Percentiles rank a stretch among this genome's conserved stretches.
Conservation (phyloP, 192 early-diverging fungal species). For the Kappamyces sp. region DNA sequence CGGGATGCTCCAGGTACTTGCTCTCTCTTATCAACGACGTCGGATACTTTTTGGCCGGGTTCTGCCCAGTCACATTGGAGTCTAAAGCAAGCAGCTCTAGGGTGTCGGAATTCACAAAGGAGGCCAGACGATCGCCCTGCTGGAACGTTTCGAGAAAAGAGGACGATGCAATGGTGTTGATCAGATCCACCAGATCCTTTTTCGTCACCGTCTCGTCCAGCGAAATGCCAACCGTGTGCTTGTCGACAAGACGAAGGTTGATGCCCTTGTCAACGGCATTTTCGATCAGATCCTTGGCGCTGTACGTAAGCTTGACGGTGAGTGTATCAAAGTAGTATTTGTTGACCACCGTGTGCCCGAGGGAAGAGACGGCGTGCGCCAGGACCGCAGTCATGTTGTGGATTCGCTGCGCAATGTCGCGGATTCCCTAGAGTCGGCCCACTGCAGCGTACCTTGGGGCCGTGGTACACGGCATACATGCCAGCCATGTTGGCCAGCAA, state of each 20-base stretch:
- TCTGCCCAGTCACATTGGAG: constrained; percentile 12
- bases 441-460: constrained; percentile 59
- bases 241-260: constrained; percentile 82
- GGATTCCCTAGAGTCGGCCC: constrained; percentile 56
- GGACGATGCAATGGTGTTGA: constrained; percentile 72
- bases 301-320: constrained; percentile 63
- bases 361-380: constrained; percentile 63
- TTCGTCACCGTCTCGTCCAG: constrained; percentile 89
- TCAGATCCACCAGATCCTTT: constrained; percentile 72
- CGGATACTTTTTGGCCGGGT: constrained; percentile 38
- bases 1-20: constrained; percentile 76
- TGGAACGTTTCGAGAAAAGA: constrained; percentile 43
- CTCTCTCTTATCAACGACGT: constrained; percentile 64
- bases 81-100: constrained; percentile 43
- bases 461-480: constrained; percentile 99
- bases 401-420: constrained; percentile 84
- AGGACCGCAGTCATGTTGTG: constrained; percentile 84
- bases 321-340: constrained; percentile 93
- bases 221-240: constrained; percentile 71
- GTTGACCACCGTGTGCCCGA: constrained; percentile 80
- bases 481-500: constrained; percentile 99
- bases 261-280: constrained; percentile 71
- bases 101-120: constrained; percentile 28
- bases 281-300: constrained; percentile 59
- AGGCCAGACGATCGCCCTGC: constrained; percentile 28